Evolutionary conservation across 2,329 filamentous ascomycete genomes (phyloP).

Genomic region (Fusarium multiceps): DNA sequence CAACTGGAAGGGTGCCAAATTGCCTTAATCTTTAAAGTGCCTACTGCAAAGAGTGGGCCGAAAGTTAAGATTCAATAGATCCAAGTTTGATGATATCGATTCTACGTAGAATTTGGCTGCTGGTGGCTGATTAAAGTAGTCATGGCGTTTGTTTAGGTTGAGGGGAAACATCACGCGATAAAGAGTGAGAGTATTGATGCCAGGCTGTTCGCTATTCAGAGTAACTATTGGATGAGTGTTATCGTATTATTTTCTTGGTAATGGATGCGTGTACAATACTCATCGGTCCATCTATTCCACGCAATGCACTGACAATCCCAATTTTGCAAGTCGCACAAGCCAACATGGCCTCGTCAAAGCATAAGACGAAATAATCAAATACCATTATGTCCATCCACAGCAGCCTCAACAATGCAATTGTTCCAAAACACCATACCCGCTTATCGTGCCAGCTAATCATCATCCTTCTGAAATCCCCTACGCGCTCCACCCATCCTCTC

Average conservation of each 20-base stretch:
- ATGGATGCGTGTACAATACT: neutral
- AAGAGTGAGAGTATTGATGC: neutral
- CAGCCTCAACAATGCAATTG: neutral
- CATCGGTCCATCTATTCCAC: neutral
- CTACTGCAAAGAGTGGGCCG: neutral
- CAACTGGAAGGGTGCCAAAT: constrained; percentile 11
- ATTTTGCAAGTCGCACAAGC: neutral
- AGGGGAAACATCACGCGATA: neutral
- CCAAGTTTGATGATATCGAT: neutral
- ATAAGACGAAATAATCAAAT: neutral
- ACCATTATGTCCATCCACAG: neutral
- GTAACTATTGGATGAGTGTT: neutral
- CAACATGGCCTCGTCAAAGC: neutral
- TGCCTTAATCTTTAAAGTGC: constrained; percentile 1
- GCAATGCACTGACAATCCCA: neutral
- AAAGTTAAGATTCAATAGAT: constrained; percentile 15
- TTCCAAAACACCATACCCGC: neutral
- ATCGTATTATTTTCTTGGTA: neutral
- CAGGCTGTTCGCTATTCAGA: neutral
- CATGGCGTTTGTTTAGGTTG: neutral
- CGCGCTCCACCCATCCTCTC: constrained; percentile 63
- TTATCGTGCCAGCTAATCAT: constrained; percentile 50
- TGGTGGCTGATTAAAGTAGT: neutral
- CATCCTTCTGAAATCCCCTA: constrained; percentile 59
- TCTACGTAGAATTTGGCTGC: constrained; percentile 1